Evolutionary conservation across 2,329 filamentous ascomycete genomes (phyloP).

Genomic region (Tolypocladium paradoxum): DNA sequence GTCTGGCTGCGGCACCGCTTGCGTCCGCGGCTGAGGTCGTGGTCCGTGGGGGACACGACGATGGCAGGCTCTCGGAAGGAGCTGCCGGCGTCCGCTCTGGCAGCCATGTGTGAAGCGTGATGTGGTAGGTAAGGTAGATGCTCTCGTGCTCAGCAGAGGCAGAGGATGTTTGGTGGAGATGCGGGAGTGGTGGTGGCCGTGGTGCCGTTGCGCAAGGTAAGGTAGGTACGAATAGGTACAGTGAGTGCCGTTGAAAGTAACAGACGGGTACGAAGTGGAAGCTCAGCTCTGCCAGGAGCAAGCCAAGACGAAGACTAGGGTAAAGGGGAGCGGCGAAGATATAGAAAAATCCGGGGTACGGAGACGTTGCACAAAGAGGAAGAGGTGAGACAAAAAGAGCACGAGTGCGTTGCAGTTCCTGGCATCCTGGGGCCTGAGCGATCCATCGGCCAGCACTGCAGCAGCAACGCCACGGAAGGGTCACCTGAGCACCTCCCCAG

Average conservation of each 20-base stretch:
- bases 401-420: too few relatives aligned
- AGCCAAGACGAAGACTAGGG: background rate
- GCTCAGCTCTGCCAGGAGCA: background rate
- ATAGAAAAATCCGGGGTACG: background rate
- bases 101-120: constrained; percentile 10
- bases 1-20: constrained; percentile 28
- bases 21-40: constrained; percentile 24
- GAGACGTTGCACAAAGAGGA: background rate
- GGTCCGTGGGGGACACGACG: constrained; percentile 13
- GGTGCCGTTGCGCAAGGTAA: too few relatives aligned
- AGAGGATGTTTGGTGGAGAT: background rate
- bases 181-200: background rate
- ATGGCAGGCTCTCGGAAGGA: constrained; percentile 13
- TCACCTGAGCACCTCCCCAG: background rate
- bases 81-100: constrained; percentile 10
- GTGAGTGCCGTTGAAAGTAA: background rate
- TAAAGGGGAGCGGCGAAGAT: background rate
- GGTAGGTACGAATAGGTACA: background rate
- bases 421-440: background rate
- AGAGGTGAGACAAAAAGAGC: background rate
- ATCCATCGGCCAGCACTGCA: background rate
- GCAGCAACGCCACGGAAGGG: background rate
- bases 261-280: background rate
- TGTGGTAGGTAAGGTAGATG: background rate
- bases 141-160: background rate